A percentile compares a stretch with the other conserved stretches of the same genome.
Evolutionary conservation across 2,329 filamentous ascomycete genomes (phyloP).

Genomic region (Xylaria sp.): DNA sequence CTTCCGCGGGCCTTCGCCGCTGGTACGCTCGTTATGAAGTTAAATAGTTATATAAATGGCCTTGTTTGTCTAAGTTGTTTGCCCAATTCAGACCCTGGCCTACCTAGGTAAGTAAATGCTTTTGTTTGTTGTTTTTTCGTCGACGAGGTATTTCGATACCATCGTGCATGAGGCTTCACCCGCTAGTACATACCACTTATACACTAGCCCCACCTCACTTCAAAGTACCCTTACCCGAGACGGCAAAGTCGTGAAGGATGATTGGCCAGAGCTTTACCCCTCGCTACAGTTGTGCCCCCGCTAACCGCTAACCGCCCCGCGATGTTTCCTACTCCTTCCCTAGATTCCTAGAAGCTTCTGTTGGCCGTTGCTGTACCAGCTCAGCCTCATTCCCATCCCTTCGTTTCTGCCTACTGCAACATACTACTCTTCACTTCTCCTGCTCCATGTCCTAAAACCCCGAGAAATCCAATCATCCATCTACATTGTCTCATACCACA

Average conservation of each 20-base stretch:
- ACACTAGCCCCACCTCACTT: too few relatives aligned
- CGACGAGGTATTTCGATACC: too few relatives aligned
- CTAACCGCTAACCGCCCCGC: background rate
- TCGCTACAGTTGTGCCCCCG: conserved; percentile 4
- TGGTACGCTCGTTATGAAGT: too few relatives aligned
- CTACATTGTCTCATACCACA: background rate
- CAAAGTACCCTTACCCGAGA: background rate
- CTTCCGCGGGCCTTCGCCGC: too few relatives aligned
- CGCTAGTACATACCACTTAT: too few relatives aligned
- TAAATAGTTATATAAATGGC: too few relatives aligned
- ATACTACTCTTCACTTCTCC: background rate
- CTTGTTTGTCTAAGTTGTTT: too few relatives aligned
- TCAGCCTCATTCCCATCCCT: conserved; percentile 30
- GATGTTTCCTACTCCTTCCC: conserved; percentile 23
- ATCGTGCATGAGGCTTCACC: too few relatives aligned
- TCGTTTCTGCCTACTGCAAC: conserved; percentile 12
- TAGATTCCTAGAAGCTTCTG: conserved; percentile 41
- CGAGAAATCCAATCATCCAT: background rate
- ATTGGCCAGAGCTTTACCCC: conserved; percentile 33
- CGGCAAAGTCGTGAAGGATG: conserved; percentile 26
- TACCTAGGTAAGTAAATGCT: too few relatives aligned
- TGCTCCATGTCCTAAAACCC: background rate
- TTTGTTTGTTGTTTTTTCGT: too few relatives aligned
- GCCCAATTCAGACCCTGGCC: too few relatives aligned
- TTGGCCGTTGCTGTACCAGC: conserved; percentile 9